Evolutionary conservation across 2,329 filamentous ascomycete species (phyloP), one percentile per base, ranked within the genome.

Genomic region (Apiospora aurea): DNA sequence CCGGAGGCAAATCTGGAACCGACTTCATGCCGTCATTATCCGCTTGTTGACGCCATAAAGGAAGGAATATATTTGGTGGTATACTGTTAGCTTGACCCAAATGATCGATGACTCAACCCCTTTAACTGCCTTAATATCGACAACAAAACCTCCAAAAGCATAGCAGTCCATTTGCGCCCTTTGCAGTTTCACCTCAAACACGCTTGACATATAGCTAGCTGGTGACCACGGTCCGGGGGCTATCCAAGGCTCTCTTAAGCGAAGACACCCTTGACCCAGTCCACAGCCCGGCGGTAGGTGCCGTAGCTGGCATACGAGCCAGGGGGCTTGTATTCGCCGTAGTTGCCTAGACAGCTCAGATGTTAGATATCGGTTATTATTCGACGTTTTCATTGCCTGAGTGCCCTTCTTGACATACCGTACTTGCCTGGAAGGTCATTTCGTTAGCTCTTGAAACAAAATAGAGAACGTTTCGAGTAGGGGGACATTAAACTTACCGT

Each of bases 221-320:
- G 18, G 1, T 34, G 26, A 34, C 53, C 7, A 21, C 14, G 29
- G 7, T 16, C 10, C 26, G 8, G 69, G 10, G 5, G 3, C 10
- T 26, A 13, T 11, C 6, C 29, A 13, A n/a, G 29, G 8, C 11
- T 21, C n/a, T 6, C 29, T 38, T 18, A 38, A 21, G 29, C 29
- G 29, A 68, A 68, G 38, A 46, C 21, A 18, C 46, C 66, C 70
- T 71, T 71, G 24, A 71, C 46, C 61, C 70, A 71, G 43, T 67
- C 57, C 16, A 53, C 57, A 49, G 70, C 70, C n/a, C 70, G 70
- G 26, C 57, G 41, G 44, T 71, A 71, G 24, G 34, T 11, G n/a
- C 69, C 69, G 43, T 67, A 70, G 18, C 51, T 38, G 41, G 46
- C 41, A 41, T 70, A 66, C 4, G 18, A 38, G 21, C n/a, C 14